These are phyloP conservation scores for Mucor indicus DNA, from an alignment of 371 early-diverging fungal genomes.

Conservation along the genomic window DNA sequence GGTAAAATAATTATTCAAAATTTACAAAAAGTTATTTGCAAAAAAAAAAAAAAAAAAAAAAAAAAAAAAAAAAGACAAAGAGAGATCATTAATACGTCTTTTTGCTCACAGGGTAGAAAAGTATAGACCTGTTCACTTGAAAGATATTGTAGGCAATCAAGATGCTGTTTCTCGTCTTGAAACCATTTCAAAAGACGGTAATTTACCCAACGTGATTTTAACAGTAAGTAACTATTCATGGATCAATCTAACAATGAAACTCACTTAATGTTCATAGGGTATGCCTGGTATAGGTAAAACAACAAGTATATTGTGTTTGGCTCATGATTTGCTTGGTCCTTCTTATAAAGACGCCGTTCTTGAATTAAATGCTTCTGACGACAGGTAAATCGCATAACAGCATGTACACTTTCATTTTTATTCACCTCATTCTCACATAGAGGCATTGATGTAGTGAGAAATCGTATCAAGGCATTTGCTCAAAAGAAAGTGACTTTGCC, in stretches of 20 bases:
- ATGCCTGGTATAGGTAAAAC: slow-evolving; percentile 99
- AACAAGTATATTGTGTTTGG: slow-evolving; percentile 92
- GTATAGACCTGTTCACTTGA: slow-evolving; percentile 86
- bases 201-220: slow-evolving; percentile 97
- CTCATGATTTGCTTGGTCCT: slow-evolving; percentile 81
- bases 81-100: background rate
- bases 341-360: slow-evolving; percentile 87
- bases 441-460: slow-evolving; percentile 98
- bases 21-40: no score
- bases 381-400: slow-evolving; percentile 64
- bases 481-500: slow-evolving; percentile 95
- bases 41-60: background rate
- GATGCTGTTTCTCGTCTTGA: slow-evolving; percentile 88
- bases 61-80: background rate
- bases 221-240: slow-evolving; percentile 54
- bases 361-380: slow-evolving; percentile 99
- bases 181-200: slow-evolving; percentile 85
- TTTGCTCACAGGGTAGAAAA: slow-evolving; percentile 86
- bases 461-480: slow-evolving; percentile 97
- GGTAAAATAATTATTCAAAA: background rate
- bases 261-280: slow-evolving; percentile 54
- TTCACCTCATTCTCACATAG: slow-evolving; percentile 35
- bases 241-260: background rate
- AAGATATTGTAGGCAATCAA: slow-evolving; percentile 96
- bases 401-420: background rate